Evolutionary conservation across 768 basidiomycete genomes (phyloP).

Genomic region (Kwoniella pini): DNA sequence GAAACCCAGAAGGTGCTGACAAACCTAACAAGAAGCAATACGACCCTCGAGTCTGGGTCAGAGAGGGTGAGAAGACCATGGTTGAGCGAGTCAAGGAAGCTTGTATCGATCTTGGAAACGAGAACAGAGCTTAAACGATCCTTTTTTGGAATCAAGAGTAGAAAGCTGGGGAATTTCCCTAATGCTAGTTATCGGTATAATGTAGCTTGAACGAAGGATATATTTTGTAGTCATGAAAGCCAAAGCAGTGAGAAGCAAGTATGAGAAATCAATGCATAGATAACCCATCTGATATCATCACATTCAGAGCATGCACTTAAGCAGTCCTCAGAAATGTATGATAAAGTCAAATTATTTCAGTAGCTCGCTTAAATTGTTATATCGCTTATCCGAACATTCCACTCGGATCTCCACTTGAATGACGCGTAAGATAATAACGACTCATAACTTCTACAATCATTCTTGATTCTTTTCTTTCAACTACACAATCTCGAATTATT

Average conservation of each 20-base stretch:
- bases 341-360: too few relatives aligned
- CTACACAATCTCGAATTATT: neutral
- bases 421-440: neutral
- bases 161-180: too few relatives aligned
- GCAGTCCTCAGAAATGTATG: too few relatives aligned
- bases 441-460: neutral
- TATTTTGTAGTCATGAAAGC: too few relatives aligned
- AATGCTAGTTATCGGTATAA: too few relatives aligned
- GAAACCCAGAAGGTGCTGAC: conserved; percentile 93
- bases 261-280: too few relatives aligned
- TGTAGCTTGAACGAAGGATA: too few relatives aligned
- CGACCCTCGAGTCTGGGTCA: conserved; percentile 97
- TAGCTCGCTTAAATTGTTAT: neutral
- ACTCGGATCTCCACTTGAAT: neutral
- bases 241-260: too few relatives aligned
- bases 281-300: too few relatives aligned
- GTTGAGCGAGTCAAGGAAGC: conserved; percentile 83
- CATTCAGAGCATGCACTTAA: too few relatives aligned
- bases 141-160: neutral
- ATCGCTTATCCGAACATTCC: neutral
- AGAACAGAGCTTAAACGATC: conserved; percentile 39
- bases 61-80: conserved; percentile 96
- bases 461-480: neutral
- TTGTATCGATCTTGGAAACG: conserved; percentile 76
- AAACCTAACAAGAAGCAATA: conserved; percentile 99